Evolutionary conservation across 805 yeast genomes (phyloP).

Genomic region (Metschnikowia arizonensis): DNA sequence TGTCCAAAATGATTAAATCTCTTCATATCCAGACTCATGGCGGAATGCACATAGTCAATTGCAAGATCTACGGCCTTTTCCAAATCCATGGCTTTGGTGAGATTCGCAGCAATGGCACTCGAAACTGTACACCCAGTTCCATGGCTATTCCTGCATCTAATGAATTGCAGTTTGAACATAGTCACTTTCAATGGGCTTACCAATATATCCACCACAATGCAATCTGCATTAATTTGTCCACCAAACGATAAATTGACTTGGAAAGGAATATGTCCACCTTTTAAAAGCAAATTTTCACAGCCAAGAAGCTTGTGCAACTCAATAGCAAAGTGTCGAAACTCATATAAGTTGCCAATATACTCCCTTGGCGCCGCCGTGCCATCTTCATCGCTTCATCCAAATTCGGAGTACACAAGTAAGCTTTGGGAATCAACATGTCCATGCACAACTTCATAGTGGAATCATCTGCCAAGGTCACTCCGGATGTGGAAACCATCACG

Average conservation of each 20-base stretch:
- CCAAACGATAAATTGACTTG: no score
- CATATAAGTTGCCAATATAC: conserved; percentile 31
- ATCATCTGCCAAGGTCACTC: conserved; percentile 51
- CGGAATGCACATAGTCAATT: conserved; percentile 63
- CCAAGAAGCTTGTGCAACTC: conserved; percentile 27
- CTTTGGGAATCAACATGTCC: conserved; percentile 44
- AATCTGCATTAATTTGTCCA: not conserved
- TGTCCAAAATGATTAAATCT: conserved; percentile 84
- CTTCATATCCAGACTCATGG: conserved; percentile 51
- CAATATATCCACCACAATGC: not conserved
- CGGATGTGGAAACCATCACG: conserved; percentile 80
- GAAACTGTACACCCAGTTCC: conserved; percentile 92
- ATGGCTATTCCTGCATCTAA: conserved; percentile 58
- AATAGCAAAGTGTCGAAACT: conserved; percentile 24
- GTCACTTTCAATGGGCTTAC: conserved; percentile 26
- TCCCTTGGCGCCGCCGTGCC: conserved; percentile 2
- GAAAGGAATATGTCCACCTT: conserved; percentile 77
- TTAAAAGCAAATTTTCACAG: conserved; percentile 56
- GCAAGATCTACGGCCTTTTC: conserved; percentile 50
- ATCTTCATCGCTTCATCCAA: conserved; percentile 52
- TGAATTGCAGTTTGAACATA: conserved; percentile 44
- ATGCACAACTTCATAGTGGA: conserved; percentile 43
- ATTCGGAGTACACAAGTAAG: conserved; percentile 73
- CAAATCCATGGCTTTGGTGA: conserved; percentile 53
- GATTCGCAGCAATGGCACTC: conserved; percentile 70